Conservation (phyloP, 179 eudicot species). For the Dionaea muscipula region DNA sequence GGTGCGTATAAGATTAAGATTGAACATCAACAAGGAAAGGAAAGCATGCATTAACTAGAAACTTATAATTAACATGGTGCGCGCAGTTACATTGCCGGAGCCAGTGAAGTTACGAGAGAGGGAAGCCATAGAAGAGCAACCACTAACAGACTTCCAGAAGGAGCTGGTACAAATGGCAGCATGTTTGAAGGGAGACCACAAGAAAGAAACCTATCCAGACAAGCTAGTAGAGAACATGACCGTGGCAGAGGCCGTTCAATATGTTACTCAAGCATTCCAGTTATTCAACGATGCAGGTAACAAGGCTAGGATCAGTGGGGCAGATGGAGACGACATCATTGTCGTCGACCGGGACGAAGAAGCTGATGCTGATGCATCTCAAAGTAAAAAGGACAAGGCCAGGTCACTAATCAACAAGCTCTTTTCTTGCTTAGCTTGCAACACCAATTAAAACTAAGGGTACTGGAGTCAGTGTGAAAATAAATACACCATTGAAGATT, state of each 20-base stretch:
- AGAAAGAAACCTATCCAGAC: constrained; percentile 31
- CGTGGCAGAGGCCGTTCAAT: constrained; percentile 42
- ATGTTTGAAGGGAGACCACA: constrained; percentile 47
- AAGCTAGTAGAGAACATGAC: constrained; percentile 44
- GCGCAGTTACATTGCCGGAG: constrained; percentile 45
- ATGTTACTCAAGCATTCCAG: constrained; percentile 30
- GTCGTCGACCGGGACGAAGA: constrained; percentile 8
- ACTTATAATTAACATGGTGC: neutral
- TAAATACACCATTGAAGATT: too few species aligned
- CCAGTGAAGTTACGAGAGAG: constrained; percentile 37
- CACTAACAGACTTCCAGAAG: constrained; percentile 50
- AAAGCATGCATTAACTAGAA: neutral
- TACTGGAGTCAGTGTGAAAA: too few species aligned
- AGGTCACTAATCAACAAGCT: constrained; percentile 23
- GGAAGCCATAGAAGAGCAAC: constrained; percentile 31
- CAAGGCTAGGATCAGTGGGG: constrained; percentile 30
- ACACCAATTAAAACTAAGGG: constrained; percentile 2
- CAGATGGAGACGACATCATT: constrained; percentile 30
- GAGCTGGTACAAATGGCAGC: constrained; percentile 62
- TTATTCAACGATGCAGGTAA: constrained; percentile 35
- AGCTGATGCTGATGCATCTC: neutral
- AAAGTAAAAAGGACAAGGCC: neutral
- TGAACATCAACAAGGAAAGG: neutral
- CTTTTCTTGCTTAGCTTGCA: constrained; percentile 32
- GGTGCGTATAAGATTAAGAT: constrained; percentile 34